A percentile compares a stretch with the other conserved stretches of the same genome.
Evolutionary conservation across 768 basidiomycete species (phyloP).

Genomic region (Cystoderma amianthinum): DNA sequence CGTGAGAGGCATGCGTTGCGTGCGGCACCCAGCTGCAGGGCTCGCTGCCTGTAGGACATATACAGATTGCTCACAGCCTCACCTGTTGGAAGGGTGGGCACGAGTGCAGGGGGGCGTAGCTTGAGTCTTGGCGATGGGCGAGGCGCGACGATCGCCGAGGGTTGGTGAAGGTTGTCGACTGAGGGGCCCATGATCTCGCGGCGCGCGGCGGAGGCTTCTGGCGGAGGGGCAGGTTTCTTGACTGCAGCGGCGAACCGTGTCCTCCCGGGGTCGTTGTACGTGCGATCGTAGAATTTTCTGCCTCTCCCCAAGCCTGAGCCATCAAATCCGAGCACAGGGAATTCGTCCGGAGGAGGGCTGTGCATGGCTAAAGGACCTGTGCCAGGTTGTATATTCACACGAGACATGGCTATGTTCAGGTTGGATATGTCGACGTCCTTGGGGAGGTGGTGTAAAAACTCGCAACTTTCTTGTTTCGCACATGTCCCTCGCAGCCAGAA

Average conservation of each 20-base stretch:
- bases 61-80: slow-evolving; percentile 75
- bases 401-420: slow-evolving; percentile 60
- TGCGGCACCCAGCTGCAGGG: slow-evolving; percentile 87
- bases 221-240: slow-evolving; percentile 51
- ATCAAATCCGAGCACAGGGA: slow-evolving; percentile 59
- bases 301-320: slow-evolving; percentile 33
- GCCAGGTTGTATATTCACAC: slow-evolving; percentile 51
- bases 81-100: slow-evolving; percentile 89
- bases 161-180: slow-evolving; percentile 57
- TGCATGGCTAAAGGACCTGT: slow-evolving; percentile 36
- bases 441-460: slow-evolving; percentile 90
- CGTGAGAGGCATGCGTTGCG: slow-evolving; percentile 91
- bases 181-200: slow-evolving; percentile 52
- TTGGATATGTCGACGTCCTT: slow-evolving; percentile 76
- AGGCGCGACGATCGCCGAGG: slow-evolving; percentile 68
- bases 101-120: slow-evolving; percentile 71
- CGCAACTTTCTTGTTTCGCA: slow-evolving; percentile 93
- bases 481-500: slow-evolving; percentile 99
- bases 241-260: slow-evolving; percentile 88
- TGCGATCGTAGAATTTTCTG: slow-evolving; percentile 30
- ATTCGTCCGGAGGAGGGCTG: slow-evolving; percentile 50
- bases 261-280: slow-evolving; percentile 75
- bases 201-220: slow-evolving; percentile 32
- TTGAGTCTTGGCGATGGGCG: slow-evolving; percentile 81
- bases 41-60: slow-evolving; percentile 82